Evolutionary conservation across 805 yeast genomes (phyloP).

Genomic region (Starmerella apicola): DNA sequence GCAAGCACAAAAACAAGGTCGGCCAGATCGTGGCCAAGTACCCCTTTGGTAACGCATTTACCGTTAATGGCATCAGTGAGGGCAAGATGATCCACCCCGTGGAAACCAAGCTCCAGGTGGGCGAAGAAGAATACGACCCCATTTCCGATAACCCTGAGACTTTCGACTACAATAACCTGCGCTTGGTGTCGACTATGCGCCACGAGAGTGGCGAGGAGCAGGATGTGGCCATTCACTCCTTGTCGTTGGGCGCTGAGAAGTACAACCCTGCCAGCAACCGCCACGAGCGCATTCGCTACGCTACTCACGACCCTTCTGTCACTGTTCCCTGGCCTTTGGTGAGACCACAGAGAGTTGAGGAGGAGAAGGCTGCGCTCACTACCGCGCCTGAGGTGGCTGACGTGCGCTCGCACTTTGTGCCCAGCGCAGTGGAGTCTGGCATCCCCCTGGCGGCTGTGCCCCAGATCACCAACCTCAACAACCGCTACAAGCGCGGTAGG

Average conservation of each 20-base stretch:
- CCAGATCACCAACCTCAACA: constrained; percentile 65
- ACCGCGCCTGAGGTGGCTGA: constrained; percentile 47
- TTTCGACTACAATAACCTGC: constrained; percentile 47
- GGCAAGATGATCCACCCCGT: constrained; percentile 57
- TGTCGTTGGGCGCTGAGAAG: constrained; percentile 54
- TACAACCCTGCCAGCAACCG: constrained; percentile 63
- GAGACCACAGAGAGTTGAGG: constrained; percentile 24
- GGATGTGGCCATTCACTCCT: constrained; percentile 67
- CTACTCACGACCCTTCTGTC: constrained; percentile 53
- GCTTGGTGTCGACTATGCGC: constrained; percentile 65
- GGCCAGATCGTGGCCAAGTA: constrained; percentile 48
- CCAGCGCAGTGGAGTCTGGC: constrained; percentile 52
- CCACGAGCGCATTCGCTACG: constrained; percentile 67
- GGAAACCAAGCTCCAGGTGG: constrained; percentile 42
- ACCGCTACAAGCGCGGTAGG: constrained; percentile 45
- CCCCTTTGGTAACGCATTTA: constrained; percentile 48
- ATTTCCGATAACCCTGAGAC: constrained; percentile 57
- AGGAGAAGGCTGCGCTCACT: constrained; percentile 34
- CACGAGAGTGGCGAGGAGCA: constrained; percentile 49
- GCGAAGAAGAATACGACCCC: constrained; percentile 52
- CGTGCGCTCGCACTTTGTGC: constrained; percentile 64
- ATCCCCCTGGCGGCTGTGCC: constrained; percentile 54
- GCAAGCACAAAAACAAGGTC: constrained; percentile 61
- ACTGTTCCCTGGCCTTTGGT: constrained; percentile 88
- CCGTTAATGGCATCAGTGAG: constrained; percentile 55